phyloP scores from a whole-genome alignment of 2,329 filamentous ascomycete species.

The Ophidiomyces ophidiicola region DNA sequence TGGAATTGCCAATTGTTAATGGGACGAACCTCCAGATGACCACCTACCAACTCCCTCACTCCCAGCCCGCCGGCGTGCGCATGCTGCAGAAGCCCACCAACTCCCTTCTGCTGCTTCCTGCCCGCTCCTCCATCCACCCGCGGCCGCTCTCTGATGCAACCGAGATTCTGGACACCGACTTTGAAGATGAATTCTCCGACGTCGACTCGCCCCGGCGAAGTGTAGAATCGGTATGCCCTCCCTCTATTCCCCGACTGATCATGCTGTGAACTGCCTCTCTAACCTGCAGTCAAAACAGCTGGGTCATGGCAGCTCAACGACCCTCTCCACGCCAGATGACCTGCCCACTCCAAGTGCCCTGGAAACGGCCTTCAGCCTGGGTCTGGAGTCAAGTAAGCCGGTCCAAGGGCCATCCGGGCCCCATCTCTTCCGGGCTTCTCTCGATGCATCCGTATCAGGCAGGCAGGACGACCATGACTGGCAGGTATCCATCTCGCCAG shows the following conservation, averaged over 20 bases:
- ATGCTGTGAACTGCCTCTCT: not conserved
- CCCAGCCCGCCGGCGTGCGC: conserved; percentile 11
- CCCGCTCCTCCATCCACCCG: conserved; percentile 14
- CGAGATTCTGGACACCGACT: conserved; percentile 27
- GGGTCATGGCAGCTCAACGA: conserved; percentile 59
- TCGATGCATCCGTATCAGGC: conserved; percentile 15
- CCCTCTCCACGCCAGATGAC: conserved; percentile 78
- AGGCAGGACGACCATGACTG: conserved; percentile 13
- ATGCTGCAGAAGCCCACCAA: conserved; percentile 14
- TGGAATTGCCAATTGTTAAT: conserved; percentile 1
- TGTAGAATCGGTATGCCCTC: conserved; percentile 19
- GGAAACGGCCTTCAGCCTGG: conserved; percentile 49
- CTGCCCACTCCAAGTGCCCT: conserved; percentile 62
- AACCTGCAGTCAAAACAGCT: conserved; percentile 16
- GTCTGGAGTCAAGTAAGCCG: conserved; percentile 43
- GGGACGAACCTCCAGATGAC: conserved; percentile 7
- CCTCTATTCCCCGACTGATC: not conserved
- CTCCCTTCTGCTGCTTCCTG: conserved; percentile 13
- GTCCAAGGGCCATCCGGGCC: conserved; percentile 75
- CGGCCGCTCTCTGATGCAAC: conserved; percentile 27
- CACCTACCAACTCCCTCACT: conserved; percentile 10
- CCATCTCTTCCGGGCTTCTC: conserved; percentile 67
- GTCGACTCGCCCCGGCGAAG: conserved; percentile 45
- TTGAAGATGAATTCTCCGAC: conserved; percentile 35
- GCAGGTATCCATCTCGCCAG: conserved; percentile 14